A percentile compares a stretch with the other conserved stretches of the same genome.
These are phyloP conservation scores for Colletotrichum salicis DNA, from an alignment of 2,329 filamentous ascomycete genomes.

Conservation along the genomic window DNA sequence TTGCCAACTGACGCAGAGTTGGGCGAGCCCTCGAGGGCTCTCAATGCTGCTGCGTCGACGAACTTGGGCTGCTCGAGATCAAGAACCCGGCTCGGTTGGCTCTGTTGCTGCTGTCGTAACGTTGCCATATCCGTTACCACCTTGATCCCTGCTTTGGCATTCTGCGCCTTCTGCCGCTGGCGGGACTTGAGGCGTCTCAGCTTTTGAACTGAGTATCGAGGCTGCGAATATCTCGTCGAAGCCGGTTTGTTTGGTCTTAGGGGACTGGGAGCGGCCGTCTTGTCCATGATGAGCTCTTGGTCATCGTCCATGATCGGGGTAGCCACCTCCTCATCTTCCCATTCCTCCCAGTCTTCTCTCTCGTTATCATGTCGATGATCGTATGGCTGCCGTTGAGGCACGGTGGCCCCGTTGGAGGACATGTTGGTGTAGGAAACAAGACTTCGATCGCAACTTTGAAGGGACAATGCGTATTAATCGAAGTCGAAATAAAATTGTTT, in stretches of 20 bases:
- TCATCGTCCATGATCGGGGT: constrained; percentile 53
- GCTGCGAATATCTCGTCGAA: constrained; percentile 29
- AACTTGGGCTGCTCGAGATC: constrained; percentile 55
- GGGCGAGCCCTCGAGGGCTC: constrained; percentile 67
- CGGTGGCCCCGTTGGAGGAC: constrained; percentile 4
- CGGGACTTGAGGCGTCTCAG: constrained; percentile 65
- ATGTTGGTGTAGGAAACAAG: constrained; percentile 4
- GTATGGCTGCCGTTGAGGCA: constrained; percentile 1
- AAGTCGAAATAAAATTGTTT: not conserved
- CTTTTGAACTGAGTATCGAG: constrained; percentile 51
- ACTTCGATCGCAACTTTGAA: not conserved
- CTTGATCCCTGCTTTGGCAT: constrained; percentile 71
- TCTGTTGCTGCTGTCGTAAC: constrained; percentile 55
- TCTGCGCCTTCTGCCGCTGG: constrained; percentile 69
- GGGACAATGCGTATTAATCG: not conserved
- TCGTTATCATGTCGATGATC: constrained; percentile 11
- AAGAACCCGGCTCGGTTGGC: constrained; percentile 44
- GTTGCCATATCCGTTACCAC: constrained; percentile 76
- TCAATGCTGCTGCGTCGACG: constrained; percentile 68
- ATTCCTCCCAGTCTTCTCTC: constrained; percentile 63
- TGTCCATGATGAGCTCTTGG: constrained; percentile 44
- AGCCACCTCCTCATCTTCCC: constrained; percentile 60
- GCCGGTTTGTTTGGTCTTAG: constrained; percentile 23
- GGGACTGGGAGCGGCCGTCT: constrained; percentile 28
- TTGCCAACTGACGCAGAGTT: constrained; percentile 65